phyloP scores from a whole-genome alignment of 805 yeast genomes.

The Ogataea nonfermentans region DNA sequence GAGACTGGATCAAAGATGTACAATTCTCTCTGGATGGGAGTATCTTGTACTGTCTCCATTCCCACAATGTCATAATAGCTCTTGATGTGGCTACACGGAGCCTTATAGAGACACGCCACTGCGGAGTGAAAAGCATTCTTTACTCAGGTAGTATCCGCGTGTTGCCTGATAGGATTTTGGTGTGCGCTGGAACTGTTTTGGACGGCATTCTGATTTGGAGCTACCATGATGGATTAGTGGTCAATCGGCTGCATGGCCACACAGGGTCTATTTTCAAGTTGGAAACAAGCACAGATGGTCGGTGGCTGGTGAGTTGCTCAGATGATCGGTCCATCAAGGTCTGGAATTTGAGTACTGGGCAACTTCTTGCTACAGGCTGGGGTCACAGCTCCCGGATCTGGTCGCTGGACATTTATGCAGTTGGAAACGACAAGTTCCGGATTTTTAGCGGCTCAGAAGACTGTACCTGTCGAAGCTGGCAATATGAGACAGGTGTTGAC shows the following conservation, averaged over 20 bases:
- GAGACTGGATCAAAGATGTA: slow-evolving; percentile 79
- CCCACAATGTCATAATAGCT: slow-evolving; percentile 69
- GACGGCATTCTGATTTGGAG: slow-evolving; percentile 85
- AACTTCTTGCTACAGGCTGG: slow-evolving; percentile 78
- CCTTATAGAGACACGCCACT: slow-evolving; percentile 38
- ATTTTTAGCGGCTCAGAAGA: slow-evolving; percentile 82
- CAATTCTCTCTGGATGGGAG: slow-evolving; percentile 44
- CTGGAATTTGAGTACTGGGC: slow-evolving; percentile 62
- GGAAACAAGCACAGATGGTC: slow-evolving; percentile 53
- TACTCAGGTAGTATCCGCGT: slow-evolving; percentile 79
- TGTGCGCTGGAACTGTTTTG: slow-evolving; percentile 93
- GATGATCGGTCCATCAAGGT: slow-evolving; percentile 88
- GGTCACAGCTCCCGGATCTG: slow-evolving; percentile 96
- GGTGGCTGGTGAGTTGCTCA: slow-evolving; percentile 73
- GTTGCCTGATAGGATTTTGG: slow-evolving; percentile 41
- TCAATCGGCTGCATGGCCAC: slow-evolving; percentile 67
- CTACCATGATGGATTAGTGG: slow-evolving; percentile 37
- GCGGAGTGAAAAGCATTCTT: slow-evolving; percentile 74
- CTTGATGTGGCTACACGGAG: slow-evolving; percentile 26
- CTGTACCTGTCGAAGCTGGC: slow-evolving; percentile 81
- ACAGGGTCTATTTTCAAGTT: slow-evolving; percentile 92
- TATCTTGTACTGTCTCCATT: slow-evolving; percentile 58
- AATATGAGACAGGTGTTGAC: slow-evolving; percentile 32
- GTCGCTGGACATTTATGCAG: slow-evolving; percentile 60
- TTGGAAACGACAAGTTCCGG: slow-evolving; percentile 28